phyloP scores from a whole-genome alignment of 1,284 basidiomycete genomes.

The Trichosporon inkin region DNA sequence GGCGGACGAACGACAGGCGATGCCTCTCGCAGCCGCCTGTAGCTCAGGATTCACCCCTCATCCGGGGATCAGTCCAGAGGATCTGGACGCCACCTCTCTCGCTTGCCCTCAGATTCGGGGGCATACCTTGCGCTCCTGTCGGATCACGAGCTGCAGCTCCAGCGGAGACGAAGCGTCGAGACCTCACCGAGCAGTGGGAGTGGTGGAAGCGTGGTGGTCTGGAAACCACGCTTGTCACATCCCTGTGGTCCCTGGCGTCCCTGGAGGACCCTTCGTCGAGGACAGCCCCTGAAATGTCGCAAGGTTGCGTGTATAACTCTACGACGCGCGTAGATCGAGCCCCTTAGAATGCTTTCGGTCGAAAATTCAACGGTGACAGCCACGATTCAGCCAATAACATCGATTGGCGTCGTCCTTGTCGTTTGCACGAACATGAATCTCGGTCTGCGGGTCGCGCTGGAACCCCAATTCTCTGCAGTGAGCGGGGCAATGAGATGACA shows the following conservation, averaged over 20 bases:
- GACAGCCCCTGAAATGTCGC: too few relatives aligned
- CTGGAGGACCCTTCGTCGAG: neutral
- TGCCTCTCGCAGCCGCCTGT: too few relatives aligned
- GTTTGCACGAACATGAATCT: neutral
- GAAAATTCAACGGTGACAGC: slow-evolving; percentile 4
- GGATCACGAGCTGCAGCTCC: too few relatives aligned
- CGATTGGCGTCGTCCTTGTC: neutral
- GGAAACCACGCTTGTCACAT: neutral
- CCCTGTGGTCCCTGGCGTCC: neutral
- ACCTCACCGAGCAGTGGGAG: neutral
- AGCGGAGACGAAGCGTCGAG: too few relatives aligned
- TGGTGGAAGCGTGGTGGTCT: neutral
- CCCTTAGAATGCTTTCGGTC: neutral
- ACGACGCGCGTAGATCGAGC: neutral
- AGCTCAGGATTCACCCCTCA: too few relatives aligned
- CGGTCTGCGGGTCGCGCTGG: neutral
- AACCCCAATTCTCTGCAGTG: too few relatives aligned
- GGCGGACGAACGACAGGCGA: too few relatives aligned
- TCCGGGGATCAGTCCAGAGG: too few relatives aligned
- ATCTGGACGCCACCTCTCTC: too few relatives aligned
- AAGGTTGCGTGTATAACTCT: neutral
- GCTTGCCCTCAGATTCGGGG: too few relatives aligned
- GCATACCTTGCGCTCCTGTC: too few relatives aligned
- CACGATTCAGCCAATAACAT: slow-evolving; percentile 4
- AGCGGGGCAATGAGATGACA: too few relatives aligned